These are phyloP conservation scores for Nyssa sinensis DNA, from an alignment of 148 eudicot species.

Conservation along the genomic window DNA sequence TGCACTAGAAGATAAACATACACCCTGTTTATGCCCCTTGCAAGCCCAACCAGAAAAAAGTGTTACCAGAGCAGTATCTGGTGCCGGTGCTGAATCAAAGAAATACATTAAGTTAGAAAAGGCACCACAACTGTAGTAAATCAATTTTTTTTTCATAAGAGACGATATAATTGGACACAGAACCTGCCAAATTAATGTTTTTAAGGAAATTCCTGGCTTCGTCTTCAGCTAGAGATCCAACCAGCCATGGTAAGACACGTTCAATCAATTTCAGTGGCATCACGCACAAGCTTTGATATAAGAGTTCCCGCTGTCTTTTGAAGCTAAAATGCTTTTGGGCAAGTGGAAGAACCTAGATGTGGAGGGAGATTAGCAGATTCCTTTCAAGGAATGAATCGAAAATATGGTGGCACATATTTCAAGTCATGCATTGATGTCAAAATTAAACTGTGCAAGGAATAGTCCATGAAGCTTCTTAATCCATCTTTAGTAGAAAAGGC, in stretches of 20 bases:
- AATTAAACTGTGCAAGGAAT: background rate
- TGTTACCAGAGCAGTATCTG: constrained; percentile 77
- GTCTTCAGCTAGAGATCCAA: constrained; percentile 69
- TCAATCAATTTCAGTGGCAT: constrained; percentile 94
- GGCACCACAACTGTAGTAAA: background rate
- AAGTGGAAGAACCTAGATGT: constrained; percentile 75
- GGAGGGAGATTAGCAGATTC: background rate
- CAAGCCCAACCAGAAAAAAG: constrained; percentile 99
- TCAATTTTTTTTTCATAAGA: background rate
- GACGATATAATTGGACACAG: constrained; percentile 8
- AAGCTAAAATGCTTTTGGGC: constrained; percentile 71
- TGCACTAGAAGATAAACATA: constrained; percentile 67
- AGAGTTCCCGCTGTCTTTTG: constrained; percentile 75
- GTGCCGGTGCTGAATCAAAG: constrained; percentile 67
- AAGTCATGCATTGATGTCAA: background rate
- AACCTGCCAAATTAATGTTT: constrained; percentile 92
- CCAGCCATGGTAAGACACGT: constrained; percentile 94
- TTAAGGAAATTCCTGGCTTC: constrained; percentile 66
- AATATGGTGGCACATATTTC: constrained; percentile 1
- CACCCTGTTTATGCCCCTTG: constrained; percentile 62
- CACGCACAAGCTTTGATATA: constrained; percentile 85
- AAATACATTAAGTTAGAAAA: constrained; percentile 17
- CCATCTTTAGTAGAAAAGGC: background rate
- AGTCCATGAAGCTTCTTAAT: background rate
- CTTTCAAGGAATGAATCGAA: constrained; percentile 9